These are phyloP conservation scores for Cruciata laevipes DNA, from an alignment of 257 asterid genomes.

Conservation along the genomic window DNA sequence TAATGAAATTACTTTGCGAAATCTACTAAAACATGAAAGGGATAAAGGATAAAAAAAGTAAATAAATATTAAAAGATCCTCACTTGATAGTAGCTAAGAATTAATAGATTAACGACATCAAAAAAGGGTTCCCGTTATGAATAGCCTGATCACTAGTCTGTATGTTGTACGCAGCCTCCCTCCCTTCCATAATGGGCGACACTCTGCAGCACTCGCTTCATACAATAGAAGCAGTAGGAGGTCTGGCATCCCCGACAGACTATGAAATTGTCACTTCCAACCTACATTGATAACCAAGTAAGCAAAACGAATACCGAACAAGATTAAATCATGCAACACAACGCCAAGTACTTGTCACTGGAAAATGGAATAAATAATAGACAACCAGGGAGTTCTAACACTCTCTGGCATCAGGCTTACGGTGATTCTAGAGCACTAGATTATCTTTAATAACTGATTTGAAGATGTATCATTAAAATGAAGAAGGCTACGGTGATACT, in stretches of 20 bases:
- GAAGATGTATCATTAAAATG: background rate
- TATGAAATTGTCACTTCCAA: conserved; percentile 71
- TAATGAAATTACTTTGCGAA: too few species aligned
- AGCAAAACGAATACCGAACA: background rate
- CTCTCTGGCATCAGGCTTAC: background rate
- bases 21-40: too few species aligned
- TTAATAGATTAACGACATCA: too few species aligned
- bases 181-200: conserved; percentile 60
- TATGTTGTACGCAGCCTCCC: conserved; percentile 89
- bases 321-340: too few species aligned
- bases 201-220: conserved; percentile 59
- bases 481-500: background rate
- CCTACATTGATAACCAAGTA: conserved; percentile 27
- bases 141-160: conserved; percentile 8
- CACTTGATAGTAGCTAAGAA: too few species aligned
- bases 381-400: too few species aligned
- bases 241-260: conserved; percentile 87
- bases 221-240: conserved; percentile 73
- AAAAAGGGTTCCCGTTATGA: too few species aligned
- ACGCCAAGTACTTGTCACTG: too few species aligned
- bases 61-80: too few species aligned
- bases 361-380: too few species aligned
- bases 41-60: too few species aligned
- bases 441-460: background rate
- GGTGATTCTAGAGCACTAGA: background rate